phyloP scores from a whole-genome alignment of 768 basidiomycete genomes.

The Mycena chlorophos region DNA sequence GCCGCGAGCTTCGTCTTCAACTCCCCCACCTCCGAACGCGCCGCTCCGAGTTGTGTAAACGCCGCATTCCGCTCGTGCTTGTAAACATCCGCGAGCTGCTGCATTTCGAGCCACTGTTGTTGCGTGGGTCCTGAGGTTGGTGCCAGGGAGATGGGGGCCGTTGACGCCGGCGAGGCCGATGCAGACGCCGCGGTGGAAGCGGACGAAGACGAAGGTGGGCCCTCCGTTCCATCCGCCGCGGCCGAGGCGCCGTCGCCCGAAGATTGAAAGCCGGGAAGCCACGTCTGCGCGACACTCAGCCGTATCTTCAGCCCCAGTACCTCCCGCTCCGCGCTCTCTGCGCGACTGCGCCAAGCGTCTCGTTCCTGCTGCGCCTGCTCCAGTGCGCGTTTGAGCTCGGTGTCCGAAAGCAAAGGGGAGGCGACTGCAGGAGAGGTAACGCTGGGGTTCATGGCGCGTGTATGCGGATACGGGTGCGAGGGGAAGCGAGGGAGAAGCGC shows the following conservation, averaged over 20 bases:
- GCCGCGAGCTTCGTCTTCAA: background rate
- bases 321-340: background rate
- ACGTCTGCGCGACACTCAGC: background rate
- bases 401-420: no score
- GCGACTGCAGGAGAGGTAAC: no score
- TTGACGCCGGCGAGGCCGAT: background rate
- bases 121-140: background rate
- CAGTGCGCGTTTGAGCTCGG: background rate
- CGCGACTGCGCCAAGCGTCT: background rate
- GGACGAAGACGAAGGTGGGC: no score
- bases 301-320: background rate
- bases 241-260: no score
- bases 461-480: no score
- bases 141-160: background rate
- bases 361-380: background rate
- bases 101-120: background rate
- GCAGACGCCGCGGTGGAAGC: background rate
- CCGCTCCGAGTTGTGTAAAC: background rate
- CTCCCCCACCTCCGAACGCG: background rate
- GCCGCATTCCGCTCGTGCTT: background rate
- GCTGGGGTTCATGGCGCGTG: no score
- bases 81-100: background rate
- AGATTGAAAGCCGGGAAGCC: no score
- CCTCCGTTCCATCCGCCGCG: background rate
- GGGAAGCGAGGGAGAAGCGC: no score